phyloP scores from a whole-genome alignment of 2,329 filamentous ascomycete species.

The Penicillium vulpinum region DNA sequence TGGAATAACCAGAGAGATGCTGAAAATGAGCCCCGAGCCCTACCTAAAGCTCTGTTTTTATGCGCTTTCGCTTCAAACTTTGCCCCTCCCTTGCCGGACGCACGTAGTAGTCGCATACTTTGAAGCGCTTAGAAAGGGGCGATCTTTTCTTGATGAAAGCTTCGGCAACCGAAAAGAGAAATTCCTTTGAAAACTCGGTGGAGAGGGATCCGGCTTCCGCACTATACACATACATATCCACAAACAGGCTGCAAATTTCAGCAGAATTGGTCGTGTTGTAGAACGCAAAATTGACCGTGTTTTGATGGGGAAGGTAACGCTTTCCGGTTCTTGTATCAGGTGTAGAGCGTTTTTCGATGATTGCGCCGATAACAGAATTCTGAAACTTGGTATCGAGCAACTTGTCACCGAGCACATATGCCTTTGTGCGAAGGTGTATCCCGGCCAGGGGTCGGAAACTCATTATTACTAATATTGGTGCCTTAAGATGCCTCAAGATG shows the following conservation, averaged over 20 bases:
- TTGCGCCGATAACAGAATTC: neutral
- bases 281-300: neutral
- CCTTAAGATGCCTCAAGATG: no score
- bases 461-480: no score
- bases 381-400: neutral
- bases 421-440: no score
- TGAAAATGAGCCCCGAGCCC: neutral
- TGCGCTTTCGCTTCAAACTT: neutral
- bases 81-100: neutral
- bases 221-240: neutral
- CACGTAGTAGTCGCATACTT: neutral
- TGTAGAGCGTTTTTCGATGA: neutral
- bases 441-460: no score
- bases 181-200: neutral
- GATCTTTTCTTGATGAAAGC: neutral
- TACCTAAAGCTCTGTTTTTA: neutral
- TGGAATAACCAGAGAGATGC: neutral
- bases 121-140: neutral
- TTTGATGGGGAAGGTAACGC: rapidly evolving
- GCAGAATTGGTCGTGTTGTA: neutral
- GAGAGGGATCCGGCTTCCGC: neutral
- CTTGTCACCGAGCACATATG: neutral
- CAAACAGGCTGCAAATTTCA: neutral
- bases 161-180: neutral
- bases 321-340: neutral